These are phyloP conservation scores for Pythium myriotylum DNA, from an alignment of 352 stramenopile species.

Conservation along the genomic window DNA sequence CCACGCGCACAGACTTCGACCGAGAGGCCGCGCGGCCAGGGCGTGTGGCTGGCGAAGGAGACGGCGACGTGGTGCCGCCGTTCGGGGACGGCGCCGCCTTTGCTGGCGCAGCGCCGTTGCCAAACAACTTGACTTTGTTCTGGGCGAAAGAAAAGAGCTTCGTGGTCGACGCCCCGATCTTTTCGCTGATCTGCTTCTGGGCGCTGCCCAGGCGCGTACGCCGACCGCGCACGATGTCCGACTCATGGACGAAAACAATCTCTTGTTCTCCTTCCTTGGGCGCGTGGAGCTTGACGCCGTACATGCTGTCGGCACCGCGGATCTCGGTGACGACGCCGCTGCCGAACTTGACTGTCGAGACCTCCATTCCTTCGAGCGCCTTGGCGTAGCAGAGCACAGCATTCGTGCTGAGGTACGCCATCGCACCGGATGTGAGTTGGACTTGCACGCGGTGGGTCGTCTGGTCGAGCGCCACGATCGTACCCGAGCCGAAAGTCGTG, in stretches of 20 bases:
- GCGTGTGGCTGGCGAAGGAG: not conserved
- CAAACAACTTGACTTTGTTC: slow-evolving; percentile 29
- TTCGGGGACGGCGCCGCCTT: slow-evolving; percentile 5
- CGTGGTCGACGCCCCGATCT: slow-evolving; percentile 35
- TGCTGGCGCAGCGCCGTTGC: not conserved
- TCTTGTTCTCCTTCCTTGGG: slow-evolving; percentile 47
- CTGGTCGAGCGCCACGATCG: slow-evolving; percentile 59
- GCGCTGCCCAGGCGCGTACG: slow-evolving; percentile 42
- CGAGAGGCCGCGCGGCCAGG: slow-evolving; percentile 3
- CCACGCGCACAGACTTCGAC: slow-evolving; percentile 19
- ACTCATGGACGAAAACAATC: slow-evolving; percentile 75
- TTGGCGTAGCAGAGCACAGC: slow-evolving; percentile 76
- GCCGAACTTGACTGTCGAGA: slow-evolving; percentile 72
- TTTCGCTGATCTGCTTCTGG: slow-evolving; percentile 44
- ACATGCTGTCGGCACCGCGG: slow-evolving; percentile 68
- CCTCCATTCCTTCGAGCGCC: slow-evolving; percentile 70
- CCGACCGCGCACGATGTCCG: slow-evolving; percentile 48
- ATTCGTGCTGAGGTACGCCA: slow-evolving; percentile 56
- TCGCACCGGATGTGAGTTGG: slow-evolving; percentile 65
- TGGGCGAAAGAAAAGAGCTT: slow-evolving; percentile 29
- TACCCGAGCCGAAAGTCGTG: slow-evolving; percentile 64
- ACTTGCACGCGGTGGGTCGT: slow-evolving; percentile 54
- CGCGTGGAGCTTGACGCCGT: slow-evolving; percentile 66
- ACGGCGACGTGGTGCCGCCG: not conserved
- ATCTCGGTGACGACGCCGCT: slow-evolving; percentile 63